Percentiles rank a stretch among this genome's conserved stretches.
Conservation (phyloP, 2,329 filamentous ascomycete genomes). For the Pestalotiopsis sp. region DNA sequence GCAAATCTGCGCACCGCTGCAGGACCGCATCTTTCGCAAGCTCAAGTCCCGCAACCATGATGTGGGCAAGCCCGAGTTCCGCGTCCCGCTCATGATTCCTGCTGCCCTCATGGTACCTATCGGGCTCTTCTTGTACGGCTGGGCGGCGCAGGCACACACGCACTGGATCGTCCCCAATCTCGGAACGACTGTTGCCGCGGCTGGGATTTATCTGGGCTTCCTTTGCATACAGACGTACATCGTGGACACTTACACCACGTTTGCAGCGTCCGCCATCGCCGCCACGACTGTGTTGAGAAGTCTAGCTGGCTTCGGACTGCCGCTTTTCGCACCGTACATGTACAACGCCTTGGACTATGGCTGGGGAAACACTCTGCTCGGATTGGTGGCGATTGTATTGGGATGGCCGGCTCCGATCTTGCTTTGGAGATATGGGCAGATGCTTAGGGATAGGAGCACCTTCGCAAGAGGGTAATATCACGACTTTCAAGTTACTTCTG, state of each 20-base stretch:
- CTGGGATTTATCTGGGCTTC: constrained; percentile 34
- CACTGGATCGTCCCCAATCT: constrained; percentile 59
- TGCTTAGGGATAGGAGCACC: constrained; percentile 27
- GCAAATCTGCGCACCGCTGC: neutral
- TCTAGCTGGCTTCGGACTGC: constrained; percentile 50
- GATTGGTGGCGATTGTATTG: constrained; percentile 41
- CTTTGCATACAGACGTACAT: constrained; percentile 29
- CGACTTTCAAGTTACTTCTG: neutral
- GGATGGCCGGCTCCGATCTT: constrained; percentile 44
- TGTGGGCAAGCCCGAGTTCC: constrained; percentile 23
- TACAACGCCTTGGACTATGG: constrained; percentile 42
- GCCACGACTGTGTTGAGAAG: constrained; percentile 32
- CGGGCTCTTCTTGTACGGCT: constrained; percentile 37
- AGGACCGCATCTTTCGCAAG: neutral
- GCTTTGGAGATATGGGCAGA: constrained; percentile 46
- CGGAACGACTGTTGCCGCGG: constrained; percentile 39
- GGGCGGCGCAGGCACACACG: constrained; percentile 28
- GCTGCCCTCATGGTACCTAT: constrained; percentile 28
- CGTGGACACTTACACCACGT: neutral
- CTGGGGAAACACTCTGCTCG: constrained; percentile 44
- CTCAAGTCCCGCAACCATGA: neutral
- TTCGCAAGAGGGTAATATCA: constrained; percentile 13
- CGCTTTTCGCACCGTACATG: constrained; percentile 47
- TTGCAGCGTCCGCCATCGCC: neutral
- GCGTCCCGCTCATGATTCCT: constrained; percentile 22